Evolutionary conservation across 2,329 filamentous ascomycete species (phyloP), one percentile per base, ranked within the genome.

Genomic region (Cytospora leucostoma): DNA sequence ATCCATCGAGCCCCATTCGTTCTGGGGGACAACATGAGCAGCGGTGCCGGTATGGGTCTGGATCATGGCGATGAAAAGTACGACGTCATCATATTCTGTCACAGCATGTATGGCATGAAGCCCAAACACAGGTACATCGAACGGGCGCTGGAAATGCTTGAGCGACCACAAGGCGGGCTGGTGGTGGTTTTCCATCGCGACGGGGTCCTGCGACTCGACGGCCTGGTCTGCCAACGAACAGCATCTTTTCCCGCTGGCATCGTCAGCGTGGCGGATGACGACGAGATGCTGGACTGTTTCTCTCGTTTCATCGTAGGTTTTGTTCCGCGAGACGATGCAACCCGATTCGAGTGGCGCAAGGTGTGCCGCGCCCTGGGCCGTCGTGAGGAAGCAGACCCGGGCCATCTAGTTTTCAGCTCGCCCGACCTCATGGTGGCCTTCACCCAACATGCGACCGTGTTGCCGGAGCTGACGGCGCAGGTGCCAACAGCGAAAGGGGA

Each of bases 81-180:
- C 68, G 79, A 88, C 66, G 13, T 87, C 49, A 71, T 88, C 19
- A 69, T 89, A 5, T 86, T 88, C 72, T 88, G 84, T 67, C 85
- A 88, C 70, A 87, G 86, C 74, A 80, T 88, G 80, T 87, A 88
- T 67, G 84, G 83, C 64, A 82, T 88, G 80, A 76, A 75, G 0
- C 76, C 77, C 2, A 82, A 84, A 67, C 68, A 66, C n/a, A 70
- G 15, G 1, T 78, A 77, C 64, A 79, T 88, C 65, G 70, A 80
- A 69, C 67, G 65, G 19, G 78, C 82, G 2, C 69, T 88, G 8
- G 67, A 71, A 19, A 76, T 84, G 77, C 81, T 88, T 65, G 34
- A 68, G 38, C 21, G 3, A 12, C 71, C 74, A 66, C 66, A 72
- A 62, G 75, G 68, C n/a, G 79, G 77, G 60, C 69, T 84, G 33